These are phyloP conservation scores for Geranomyces michiganensis DNA, from an alignment of 192 early-diverging fungal genomes.

Conservation along the genomic window DNA sequence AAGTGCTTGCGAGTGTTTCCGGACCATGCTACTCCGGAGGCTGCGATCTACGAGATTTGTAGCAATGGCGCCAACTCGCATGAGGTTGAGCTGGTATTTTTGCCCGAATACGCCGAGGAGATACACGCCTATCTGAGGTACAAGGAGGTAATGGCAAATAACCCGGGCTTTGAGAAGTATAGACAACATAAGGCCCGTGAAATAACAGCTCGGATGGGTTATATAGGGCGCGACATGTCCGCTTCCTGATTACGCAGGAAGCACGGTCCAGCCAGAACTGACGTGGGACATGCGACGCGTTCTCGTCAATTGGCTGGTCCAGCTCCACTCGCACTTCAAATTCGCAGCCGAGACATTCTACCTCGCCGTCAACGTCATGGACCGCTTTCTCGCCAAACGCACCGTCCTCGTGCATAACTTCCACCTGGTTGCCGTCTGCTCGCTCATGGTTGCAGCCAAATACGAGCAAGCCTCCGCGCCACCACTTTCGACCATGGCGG, in stretches of 20 bases:
- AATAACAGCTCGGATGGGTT: not conserved
- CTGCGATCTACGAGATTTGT: not conserved
- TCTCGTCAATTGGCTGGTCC: conserved; percentile 84
- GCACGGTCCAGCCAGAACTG: conserved; percentile 66
- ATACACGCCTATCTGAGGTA: conserved; percentile 63
- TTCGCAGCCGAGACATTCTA: conserved; percentile 71
- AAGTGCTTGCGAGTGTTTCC: not conserved
- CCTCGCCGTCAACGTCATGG: conserved; percentile 79
- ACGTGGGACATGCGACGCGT: conserved; percentile 81
- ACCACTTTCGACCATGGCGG: conserved; percentile 70
- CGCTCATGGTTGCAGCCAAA: conserved; percentile 78
- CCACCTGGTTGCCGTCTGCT: conserved; percentile 79
- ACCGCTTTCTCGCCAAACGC: conserved; percentile 79
- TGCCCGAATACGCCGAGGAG: conserved; percentile 61
- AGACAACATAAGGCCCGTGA: not conserved
- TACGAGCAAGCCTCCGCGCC: conserved; percentile 82
- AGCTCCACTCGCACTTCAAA: conserved; percentile 60
- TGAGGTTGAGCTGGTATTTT: conserved; percentile 24
- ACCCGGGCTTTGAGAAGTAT: not conserved
- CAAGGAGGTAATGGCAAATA: conserved; percentile 49
- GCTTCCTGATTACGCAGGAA: conserved; percentile 48
- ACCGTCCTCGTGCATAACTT: conserved; percentile 70
- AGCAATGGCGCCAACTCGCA: not conserved
- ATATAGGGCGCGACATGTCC: conserved; percentile 45
- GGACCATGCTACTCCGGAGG: not conserved